Evolutionary conservation across 2,329 filamentous ascomycete genomes (phyloP).

Genomic region (Metarhizium guizhouense): DNA sequence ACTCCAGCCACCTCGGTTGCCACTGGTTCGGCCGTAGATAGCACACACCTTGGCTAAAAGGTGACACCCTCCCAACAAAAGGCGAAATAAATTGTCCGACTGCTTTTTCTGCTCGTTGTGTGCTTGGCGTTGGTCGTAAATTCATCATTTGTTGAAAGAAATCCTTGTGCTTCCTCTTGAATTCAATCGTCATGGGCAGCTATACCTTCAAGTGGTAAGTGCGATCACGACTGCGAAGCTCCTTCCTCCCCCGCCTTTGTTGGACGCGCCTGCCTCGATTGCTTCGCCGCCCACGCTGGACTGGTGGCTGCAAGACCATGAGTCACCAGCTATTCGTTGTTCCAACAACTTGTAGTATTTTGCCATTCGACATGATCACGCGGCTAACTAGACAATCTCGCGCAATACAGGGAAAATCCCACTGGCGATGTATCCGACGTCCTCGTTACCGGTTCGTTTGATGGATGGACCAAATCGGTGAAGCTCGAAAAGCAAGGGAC

Average conservation of each 20-base stretch:
- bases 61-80: background rate
- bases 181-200: slow-evolving; percentile 44
- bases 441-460: slow-evolving; percentile 87
- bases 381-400: slow-evolving; percentile 5
- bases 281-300: background rate
- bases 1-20: background rate
- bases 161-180: slow-evolving; percentile 1
- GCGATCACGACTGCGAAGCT: background rate
- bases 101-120: background rate
- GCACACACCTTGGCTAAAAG: background rate
- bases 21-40: background rate
- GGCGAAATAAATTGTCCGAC: background rate
- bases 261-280: background rate
- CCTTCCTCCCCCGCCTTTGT: background rate
- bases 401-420: slow-evolving; percentile 60
- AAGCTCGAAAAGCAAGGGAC: slow-evolving; percentile 69
- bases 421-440: slow-evolving; percentile 63
- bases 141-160: background rate
- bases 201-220: slow-evolving; percentile 64
- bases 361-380: background rate
- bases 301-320: background rate
- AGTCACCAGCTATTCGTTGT: background rate
- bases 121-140: background rate
- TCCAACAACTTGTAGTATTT: background rate
- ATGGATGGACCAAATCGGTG: slow-evolving; percentile 84